Conservation (phyloP, 768 basidiomycete species). For the Termitomyces sp. region DNA sequence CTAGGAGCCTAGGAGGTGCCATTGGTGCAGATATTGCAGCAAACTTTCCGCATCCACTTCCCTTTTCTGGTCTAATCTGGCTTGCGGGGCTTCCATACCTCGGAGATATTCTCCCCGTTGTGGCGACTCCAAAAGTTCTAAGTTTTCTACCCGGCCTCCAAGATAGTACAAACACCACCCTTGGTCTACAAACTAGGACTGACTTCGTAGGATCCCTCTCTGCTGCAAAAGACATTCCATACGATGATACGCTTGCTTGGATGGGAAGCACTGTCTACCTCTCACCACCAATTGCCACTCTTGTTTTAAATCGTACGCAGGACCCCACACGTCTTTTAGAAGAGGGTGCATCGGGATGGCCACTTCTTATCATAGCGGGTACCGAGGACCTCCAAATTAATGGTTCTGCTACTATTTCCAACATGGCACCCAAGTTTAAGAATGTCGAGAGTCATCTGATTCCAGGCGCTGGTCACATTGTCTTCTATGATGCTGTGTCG, state of each 20-base stretch:
- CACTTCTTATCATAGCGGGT: background rate
- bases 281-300: background rate
- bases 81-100: background rate
- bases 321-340: background rate
- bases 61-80: background rate
- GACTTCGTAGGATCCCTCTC: background rate
- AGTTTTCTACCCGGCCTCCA: background rate
- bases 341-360: background rate
- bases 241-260: background rate
- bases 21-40: background rate
- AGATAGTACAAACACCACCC: background rate
- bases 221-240: background rate
- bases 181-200: background rate
- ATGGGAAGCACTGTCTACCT: background rate
- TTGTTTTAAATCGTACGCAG: background rate
- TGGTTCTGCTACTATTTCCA: slow-evolving; percentile 18
- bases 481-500: background rate
- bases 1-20: background rate
- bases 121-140: background rate
- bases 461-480: slow-evolving; percentile 22
- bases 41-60: background rate
- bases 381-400: slow-evolving; percentile 18
- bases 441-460: slow-evolving; percentile 23
- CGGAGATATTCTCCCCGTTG: background rate
- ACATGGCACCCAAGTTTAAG: slow-evolving; percentile 26